Percentiles rank a stretch among this genome's conserved stretches.
Conservation (phyloP, 257 asterid genomes). For the Gentiana macrophylla region DNA sequence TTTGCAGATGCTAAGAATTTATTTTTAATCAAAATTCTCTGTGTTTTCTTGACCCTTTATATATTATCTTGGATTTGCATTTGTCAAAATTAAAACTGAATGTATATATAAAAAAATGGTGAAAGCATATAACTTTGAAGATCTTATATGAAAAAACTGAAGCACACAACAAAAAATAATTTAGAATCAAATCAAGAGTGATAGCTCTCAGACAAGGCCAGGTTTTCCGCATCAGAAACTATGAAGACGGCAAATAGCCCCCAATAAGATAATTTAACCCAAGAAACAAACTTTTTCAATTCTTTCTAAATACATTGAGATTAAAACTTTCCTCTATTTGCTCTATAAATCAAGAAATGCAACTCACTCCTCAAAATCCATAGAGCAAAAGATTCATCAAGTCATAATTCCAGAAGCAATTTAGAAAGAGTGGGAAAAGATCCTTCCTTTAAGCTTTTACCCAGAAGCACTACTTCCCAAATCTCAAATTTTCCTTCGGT, state of each 20-base stretch:
- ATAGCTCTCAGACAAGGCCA: conserved; percentile 50
- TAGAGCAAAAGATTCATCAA: conserved; percentile 36
- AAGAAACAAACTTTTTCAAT: conserved; percentile 19
- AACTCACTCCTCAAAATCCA: conserved; percentile 6
- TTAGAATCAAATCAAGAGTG: no score
- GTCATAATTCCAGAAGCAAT: conserved; percentile 12
- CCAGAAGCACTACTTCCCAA: conserved; percentile 17
- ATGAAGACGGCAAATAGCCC: conserved; percentile 9
- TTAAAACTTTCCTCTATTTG: conserved; percentile 28
- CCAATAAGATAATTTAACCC: conserved; percentile 14
- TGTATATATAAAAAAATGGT: no score
- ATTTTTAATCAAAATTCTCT: no score
- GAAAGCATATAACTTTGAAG: no score
- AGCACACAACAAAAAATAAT: no score
- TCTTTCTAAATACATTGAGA: conserved; percentile 8
- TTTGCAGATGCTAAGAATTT: no score
- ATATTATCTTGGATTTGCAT: no score
- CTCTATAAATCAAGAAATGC: conserved; percentile 5
- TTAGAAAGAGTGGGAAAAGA: conserved; percentile 7
- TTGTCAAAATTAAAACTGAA: no score
- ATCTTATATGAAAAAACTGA: no score
- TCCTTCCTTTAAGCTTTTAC: conserved; percentile 19
- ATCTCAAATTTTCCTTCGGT: conserved; percentile 34
- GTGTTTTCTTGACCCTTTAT: no score
- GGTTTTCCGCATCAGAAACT: conserved; percentile 42